These are phyloP conservation scores for Pyrus communis DNA, from an alignment of 306 rosid genomes.

Conservation along the genomic window DNA sequence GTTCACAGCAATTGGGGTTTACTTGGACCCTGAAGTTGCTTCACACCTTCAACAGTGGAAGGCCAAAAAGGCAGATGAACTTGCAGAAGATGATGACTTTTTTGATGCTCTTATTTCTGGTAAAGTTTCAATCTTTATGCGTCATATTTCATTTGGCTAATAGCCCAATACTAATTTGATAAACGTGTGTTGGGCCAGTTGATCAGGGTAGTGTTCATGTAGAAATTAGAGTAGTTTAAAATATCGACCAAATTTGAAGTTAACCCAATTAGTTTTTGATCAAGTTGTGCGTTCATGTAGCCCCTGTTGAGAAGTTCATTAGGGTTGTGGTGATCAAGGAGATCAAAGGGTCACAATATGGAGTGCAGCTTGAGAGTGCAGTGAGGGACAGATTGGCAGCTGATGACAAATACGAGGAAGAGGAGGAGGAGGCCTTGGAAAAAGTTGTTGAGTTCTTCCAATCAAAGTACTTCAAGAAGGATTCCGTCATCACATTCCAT, in stretches of 20 bases:
- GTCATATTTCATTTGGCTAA: neutral
- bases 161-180: neutral
- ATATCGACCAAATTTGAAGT: neutral
- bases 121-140: constrained; percentile 3
- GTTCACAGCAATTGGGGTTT: constrained; percentile 89
- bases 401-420: constrained; percentile 91
- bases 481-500: constrained; percentile 52
- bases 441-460: constrained; percentile 80
- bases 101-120: constrained; percentile 72
- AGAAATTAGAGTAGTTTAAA: too few species aligned
- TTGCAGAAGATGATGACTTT: constrained; percentile 68
- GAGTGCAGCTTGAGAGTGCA: constrained; percentile 78
- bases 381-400: constrained; percentile 92
- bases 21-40: constrained; percentile 59
- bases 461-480: constrained; percentile 64
- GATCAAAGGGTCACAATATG: constrained; percentile 94
- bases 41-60: constrained; percentile 76
- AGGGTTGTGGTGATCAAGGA: constrained; percentile 91
- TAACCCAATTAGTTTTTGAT: neutral
- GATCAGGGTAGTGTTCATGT: too few species aligned
- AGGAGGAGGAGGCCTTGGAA: constrained; percentile 79
- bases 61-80: constrained; percentile 54
- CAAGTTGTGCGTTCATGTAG: constrained; percentile 26
- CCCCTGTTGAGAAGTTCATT: constrained; percentile 63
- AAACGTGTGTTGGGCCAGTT: neutral